Evolutionary conservation across 345 rosid genomes (phyloP).

Genomic region (sweet orange (Citrus sinensis)): DVS_A1.0 CM039167.1:17546001-17546500

Average conservation of each 20-base stretch:
- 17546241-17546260: constrained; percentile 37
- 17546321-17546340: neutral
- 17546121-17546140: neutral
- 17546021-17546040: too few species aligned
- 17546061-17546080: neutral
- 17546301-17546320: constrained; percentile 1
- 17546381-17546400: too few species aligned
- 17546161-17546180: constrained; percentile 12
- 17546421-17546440: too few species aligned
- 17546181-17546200: constrained; percentile 14
- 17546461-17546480: too few species aligned
- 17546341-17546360: neutral
- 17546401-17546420: too few species aligned
- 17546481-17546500: too few species aligned
- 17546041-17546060: too few species aligned
- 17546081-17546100: neutral
- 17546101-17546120: too few species aligned
- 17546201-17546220: constrained; percentile 12
- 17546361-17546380: too few species aligned
- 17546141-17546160: constrained; percentile 24
- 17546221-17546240: constrained; percentile 36
- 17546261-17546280: constrained; percentile 26
- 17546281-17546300: constrained; percentile 21
- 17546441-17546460: too few species aligned
- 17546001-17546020: too few species aligned